Conservation (phyloP, 2,329 filamentous ascomycete genomes). For the Leptodontidium sp. region DNA sequence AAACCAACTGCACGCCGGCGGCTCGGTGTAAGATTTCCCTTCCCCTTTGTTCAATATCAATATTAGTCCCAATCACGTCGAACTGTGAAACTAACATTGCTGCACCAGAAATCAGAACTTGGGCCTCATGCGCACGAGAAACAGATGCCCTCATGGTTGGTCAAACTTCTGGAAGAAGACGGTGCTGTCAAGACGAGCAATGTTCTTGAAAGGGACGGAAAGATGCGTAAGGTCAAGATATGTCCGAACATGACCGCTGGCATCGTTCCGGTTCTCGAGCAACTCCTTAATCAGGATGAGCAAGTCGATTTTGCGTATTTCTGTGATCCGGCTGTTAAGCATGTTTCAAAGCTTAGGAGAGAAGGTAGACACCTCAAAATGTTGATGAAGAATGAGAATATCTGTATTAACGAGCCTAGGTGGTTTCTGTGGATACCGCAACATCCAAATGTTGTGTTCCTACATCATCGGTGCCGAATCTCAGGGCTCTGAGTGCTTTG, state of each 20-base stretch:
- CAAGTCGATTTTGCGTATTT: constrained; percentile 77
- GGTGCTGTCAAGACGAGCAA: constrained; percentile 64
- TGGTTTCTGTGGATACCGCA: constrained; percentile 93
- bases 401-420: constrained; percentile 54
- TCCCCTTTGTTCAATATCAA: not conserved
- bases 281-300: constrained; percentile 70
- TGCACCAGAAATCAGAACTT: constrained; percentile 62
- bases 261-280: constrained; percentile 68
- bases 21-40: constrained; percentile 46
- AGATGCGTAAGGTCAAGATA: constrained; percentile 50
- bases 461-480: constrained; percentile 71
- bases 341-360: constrained; percentile 81
- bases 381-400: not conserved
- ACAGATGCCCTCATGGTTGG: constrained; percentile 76
- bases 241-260: constrained; percentile 58
- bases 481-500: constrained; percentile 67
- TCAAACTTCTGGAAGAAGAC: constrained; percentile 63
- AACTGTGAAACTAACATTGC: constrained; percentile 34
- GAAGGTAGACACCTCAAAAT: constrained; percentile 62
- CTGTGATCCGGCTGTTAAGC: constrained; percentile 77
- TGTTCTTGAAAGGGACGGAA: constrained; percentile 54
- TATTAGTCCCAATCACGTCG: not conserved
- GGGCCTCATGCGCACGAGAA: constrained; percentile 78
- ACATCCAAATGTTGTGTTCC: constrained; percentile 90
- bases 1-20: constrained; percentile 35